Conservation (phyloP, 2,329 filamentous ascomycete species). For the Lizonia empirigonia region DNA sequence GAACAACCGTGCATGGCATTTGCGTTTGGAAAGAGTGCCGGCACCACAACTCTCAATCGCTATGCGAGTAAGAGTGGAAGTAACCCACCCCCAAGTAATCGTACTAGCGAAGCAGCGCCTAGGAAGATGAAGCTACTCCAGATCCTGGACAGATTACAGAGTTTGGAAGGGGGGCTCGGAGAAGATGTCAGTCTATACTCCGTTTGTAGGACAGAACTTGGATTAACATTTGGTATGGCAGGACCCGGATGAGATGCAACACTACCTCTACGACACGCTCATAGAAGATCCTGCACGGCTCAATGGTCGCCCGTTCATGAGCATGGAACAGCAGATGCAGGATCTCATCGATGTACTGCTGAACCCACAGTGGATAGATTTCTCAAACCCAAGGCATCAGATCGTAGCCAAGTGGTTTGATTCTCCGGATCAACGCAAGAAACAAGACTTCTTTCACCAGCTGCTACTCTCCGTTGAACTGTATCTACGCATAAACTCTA, state of each 20-base stretch:
- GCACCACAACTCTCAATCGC: slow-evolving; percentile 74
- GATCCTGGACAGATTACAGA: slow-evolving; percentile 52
- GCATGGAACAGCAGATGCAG: slow-evolving; percentile 72
- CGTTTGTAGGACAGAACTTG: slow-evolving; percentile 7
- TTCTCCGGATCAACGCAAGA: slow-evolving; percentile 61
- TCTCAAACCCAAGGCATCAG: slow-evolving; percentile 71
- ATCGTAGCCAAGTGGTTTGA: slow-evolving; percentile 75
- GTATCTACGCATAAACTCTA: slow-evolving; percentile 70
- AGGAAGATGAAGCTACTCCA: slow-evolving; percentile 63
- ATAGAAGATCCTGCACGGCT: slow-evolving; percentile 70
- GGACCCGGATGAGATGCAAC: slow-evolving; percentile 53
- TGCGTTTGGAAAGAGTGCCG: slow-evolving; percentile 68
- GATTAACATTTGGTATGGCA: slow-evolving; percentile 43
- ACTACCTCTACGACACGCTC: slow-evolving; percentile 69
- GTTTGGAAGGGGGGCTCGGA: slow-evolving; percentile 50
- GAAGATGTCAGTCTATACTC: slow-evolving; percentile 48
- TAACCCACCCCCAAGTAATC: slow-evolving; percentile 61
- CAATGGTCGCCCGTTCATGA: slow-evolving; percentile 61
- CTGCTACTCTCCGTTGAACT: slow-evolving; percentile 75
- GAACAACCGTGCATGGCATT: slow-evolving; percentile 76
- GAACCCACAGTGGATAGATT: slow-evolving; percentile 74
- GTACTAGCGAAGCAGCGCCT: slow-evolving; percentile 65
- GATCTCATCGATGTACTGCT: slow-evolving; percentile 73
- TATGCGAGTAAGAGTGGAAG: slow-evolving; percentile 67
- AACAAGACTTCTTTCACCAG: slow-evolving; percentile 75